phyloP scores from a whole-genome alignment of 192 early-diverging fungal genomes.

The Umbelopsis ramanniana region DNA sequence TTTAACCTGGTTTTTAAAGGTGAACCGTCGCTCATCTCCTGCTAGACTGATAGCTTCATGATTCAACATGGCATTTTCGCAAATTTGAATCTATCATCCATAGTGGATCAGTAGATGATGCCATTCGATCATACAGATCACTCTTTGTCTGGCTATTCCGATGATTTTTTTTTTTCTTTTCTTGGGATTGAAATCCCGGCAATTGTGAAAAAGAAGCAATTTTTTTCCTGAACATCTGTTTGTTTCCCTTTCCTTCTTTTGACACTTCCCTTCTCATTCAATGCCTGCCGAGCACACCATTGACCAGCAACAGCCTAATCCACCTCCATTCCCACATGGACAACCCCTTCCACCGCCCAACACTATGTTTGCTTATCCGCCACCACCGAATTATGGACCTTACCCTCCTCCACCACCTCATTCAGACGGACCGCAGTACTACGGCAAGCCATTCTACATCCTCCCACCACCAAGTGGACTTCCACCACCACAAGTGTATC shows the following conservation, averaged over 20 bases:
- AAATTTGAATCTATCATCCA: too few species aligned
- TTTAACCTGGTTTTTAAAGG: too few species aligned
- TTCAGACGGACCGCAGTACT: slow-evolving; percentile 13
- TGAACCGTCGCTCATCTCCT: too few species aligned
- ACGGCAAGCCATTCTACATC: slow-evolving; percentile 17
- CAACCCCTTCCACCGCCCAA: slow-evolving; percentile 15
- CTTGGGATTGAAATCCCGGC: slow-evolving; percentile 2
- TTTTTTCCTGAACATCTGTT: neutral
- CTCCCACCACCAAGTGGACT: slow-evolving; percentile 14
- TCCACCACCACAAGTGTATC: slow-evolving; percentile 7
- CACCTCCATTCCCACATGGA: slow-evolving; percentile 2
- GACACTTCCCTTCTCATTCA: neutral
- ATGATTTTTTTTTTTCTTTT: slow-evolving; percentile 1
- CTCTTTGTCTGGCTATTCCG: too few species aligned
- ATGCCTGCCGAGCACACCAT: slow-evolving; percentile 16
- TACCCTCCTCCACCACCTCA: slow-evolving; percentile 2
- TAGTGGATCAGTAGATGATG: too few species aligned
- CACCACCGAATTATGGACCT: slow-evolving; percentile 14
- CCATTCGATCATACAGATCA: too few species aligned
- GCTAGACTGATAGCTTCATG: too few species aligned
- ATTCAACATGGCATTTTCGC: too few species aligned
- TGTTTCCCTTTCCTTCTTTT: neutral
- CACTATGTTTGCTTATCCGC: slow-evolving; percentile 8
- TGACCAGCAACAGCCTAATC: neutral
- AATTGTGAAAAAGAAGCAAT: neutral